Evolutionary conservation across 2,329 filamentous ascomycete species (phyloP), one percentile per base, ranked within the genome.

Genomic region (Periconia sp.): DNA sequence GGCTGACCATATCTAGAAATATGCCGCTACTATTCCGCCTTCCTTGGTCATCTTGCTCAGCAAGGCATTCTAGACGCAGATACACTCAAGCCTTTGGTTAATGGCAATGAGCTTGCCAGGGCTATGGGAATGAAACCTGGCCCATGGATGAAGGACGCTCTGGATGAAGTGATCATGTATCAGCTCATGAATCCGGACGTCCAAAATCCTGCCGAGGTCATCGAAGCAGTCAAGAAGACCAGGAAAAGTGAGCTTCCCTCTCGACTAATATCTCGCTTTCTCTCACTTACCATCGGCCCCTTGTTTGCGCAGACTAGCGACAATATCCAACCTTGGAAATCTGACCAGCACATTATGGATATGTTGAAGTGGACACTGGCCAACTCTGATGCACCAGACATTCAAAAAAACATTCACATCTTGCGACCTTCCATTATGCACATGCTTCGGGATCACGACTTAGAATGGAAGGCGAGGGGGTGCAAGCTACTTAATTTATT

Each of bases 121-220:
- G 83, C 81, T 4, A 76, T 97, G 3, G 73, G 71, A 13, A 82
- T 79, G 0, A 84, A 83, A 50, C 86, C 88, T 0, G 90, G 89
- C 1, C 84, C 78, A n/a, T 97, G 92, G 92, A 87, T 95, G 79
- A 83, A 83, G 40, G 78, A 79, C 32, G 91, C 91, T 3, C 73
- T 96, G 33, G 87, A 95, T 22, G 76, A 91, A 4, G 88, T 89
- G 48, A 82, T 95, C 69, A 84, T 85, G 48, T 97, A 92, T 91
- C 94, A 97, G 70, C 79, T 97, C 38, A 81, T 89, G 25, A 84
- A 97, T 62, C 89, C 91, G 0, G 77, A 77, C 4, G 76, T 74
- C 43, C 81, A 78, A 3, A 86, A 92, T 49, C 71, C 78, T 21
- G 58, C 61, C 22, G 64, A 66, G 41, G 75, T 73, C 11, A 73